phyloP scores from a whole-genome alignment of 2,329 filamentous ascomycete genomes.

The Arthrobotrys sphaeroides region DNA sequence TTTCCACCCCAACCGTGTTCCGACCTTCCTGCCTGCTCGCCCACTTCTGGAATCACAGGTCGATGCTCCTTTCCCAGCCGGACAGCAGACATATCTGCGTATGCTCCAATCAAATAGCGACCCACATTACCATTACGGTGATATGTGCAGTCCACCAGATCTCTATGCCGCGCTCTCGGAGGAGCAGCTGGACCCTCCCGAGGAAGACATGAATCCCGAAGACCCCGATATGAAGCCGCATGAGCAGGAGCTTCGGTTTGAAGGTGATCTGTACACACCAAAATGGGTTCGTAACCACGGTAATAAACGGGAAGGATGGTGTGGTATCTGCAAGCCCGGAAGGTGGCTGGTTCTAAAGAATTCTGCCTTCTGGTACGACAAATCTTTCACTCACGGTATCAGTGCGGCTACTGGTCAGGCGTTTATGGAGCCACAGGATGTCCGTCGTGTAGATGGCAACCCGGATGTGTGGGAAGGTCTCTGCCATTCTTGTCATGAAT shows the following conservation, averaged over 20 bases:
- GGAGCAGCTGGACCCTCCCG: constrained; percentile 76
- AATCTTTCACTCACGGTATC: constrained; percentile 87
- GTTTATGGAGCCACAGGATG: constrained; percentile 80
- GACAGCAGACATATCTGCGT: constrained; percentile 67
- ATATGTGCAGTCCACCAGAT: constrained; percentile 78
- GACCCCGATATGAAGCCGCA: constrained; percentile 80
- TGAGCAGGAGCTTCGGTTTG: constrained; percentile 80
- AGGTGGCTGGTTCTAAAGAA: constrained; percentile 89
- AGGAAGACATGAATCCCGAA: constrained; percentile 81
- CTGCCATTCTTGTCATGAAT: constrained; percentile 80
- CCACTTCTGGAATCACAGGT: constrained; percentile 43
- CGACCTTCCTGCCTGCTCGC: constrained; percentile 19
- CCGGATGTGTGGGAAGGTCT: constrained; percentile 83
- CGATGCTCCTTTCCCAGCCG: constrained; percentile 65
- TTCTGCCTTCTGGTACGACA: constrained; percentile 92
- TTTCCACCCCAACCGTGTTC: constrained; percentile 23
- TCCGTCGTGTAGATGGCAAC: constrained; percentile 79
- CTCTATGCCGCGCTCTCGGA: constrained; percentile 78
- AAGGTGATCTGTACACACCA: constrained; percentile 83
- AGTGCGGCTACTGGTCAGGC: constrained; percentile 80
- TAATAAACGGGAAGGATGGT: constrained; percentile 89
- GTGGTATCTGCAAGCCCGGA: constrained; percentile 84
- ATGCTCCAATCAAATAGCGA: constrained; percentile 80
- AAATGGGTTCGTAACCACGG: constrained; percentile 85
- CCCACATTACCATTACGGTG: constrained; percentile 76